phyloP scores from a whole-genome alignment of 1,284 basidiomycete genomes.

The Cutaneotrichosporon sp. region DNA sequence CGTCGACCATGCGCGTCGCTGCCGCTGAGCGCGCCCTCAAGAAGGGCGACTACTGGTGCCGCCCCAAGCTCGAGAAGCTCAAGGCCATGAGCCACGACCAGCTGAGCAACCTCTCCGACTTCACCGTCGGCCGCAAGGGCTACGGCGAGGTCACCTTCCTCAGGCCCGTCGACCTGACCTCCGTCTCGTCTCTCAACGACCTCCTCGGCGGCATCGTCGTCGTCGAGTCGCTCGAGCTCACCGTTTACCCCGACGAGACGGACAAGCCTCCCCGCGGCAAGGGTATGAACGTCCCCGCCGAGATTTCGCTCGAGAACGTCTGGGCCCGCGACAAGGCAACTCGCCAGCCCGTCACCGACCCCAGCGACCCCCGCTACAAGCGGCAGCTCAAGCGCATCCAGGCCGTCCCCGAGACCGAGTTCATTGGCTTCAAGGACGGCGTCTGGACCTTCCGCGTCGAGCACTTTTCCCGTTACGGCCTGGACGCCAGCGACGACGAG shows the following conservation, averaged over 20 bases:
- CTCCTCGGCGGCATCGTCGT: slow-evolving; percentile 84
- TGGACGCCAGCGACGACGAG: slow-evolving; percentile 47
- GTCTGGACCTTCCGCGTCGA: slow-evolving; percentile 93
- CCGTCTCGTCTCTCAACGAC: slow-evolving; percentile 73
- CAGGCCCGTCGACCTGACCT: slow-evolving; percentile 89
- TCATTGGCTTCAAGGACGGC: slow-evolving; percentile 77
- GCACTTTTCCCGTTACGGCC: slow-evolving; percentile 67
- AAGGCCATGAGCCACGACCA: slow-evolving; percentile 67
- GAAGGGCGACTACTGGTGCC: slow-evolving; percentile 87
- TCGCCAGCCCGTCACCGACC: slow-evolving; percentile 84
- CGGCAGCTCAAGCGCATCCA: slow-evolving; percentile 82
- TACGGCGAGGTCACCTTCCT: slow-evolving; percentile 90
- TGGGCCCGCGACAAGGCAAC: slow-evolving; percentile 92
- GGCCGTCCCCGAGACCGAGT: slow-evolving; percentile 81
- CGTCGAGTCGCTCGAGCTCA: slow-evolving; percentile 89
- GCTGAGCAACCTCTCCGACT: slow-evolving; percentile 66
- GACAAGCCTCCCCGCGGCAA: slow-evolving; percentile 77
- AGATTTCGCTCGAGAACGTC: slow-evolving; percentile 76
- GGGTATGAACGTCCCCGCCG: slow-evolving; percentile 86
- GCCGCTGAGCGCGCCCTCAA: slow-evolving; percentile 57
- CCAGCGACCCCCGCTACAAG: slow-evolving; percentile 67
- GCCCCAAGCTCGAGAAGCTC: slow-evolving; percentile 71
- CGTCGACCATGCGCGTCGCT: slow-evolving; percentile 33
- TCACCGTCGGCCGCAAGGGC: slow-evolving; percentile 85
- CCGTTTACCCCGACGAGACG: slow-evolving; percentile 87